Base-by-base conservation (phyloP, 352 stramenopile species). In the Phytopythium helicoides region DNA sequence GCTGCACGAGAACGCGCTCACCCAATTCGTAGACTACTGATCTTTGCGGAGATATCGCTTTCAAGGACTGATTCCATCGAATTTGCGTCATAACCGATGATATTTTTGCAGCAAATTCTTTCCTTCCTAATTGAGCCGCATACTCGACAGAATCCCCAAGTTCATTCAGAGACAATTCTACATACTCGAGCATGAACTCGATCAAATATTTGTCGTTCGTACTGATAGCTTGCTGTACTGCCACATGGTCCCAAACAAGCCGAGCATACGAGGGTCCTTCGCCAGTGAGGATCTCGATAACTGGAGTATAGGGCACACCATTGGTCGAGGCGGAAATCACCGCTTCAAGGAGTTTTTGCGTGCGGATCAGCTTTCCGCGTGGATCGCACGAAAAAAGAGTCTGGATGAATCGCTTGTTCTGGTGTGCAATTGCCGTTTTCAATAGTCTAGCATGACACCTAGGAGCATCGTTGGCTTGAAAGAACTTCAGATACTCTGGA, bases 331-430 rank as follows among this genome's bases (percentile, higher is more conserved):
- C 28, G 5, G 28, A 10, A 9, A 33, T 10, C 5, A 33, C 9
- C 5, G 5, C 28, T 33, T 33, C 28, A 4, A 76, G 42, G 10
- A 76, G 56, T 15, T 67, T 33, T 31, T 62, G 40, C n/a, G 64
- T 47, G 26, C 64, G 65, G 18, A 56, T 60, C 18, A 76, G 35
- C 5, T 19, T 28, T 8, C 66, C 66, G 25, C 66, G 62, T 14
- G 63, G 59, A 37, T 76, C 66, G 23, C 60, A 67, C 28, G 54
- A 25, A 6, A 76, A 56, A 14, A 76, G 28, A 12, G 64, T 8
- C 31, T 70, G 37, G 22, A 69, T 53, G 18, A 40, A 57, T 53
- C 19, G 19, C 21, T 3, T 66, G 41, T 41, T 53, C 47, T 25
- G 15, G n/a, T 34, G 54, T 7, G 48, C 33, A 6, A 58, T 47